phyloP scores from a whole-genome alignment of 2,329 filamentous ascomycete species.

The Nemania bipapillata region DNA sequence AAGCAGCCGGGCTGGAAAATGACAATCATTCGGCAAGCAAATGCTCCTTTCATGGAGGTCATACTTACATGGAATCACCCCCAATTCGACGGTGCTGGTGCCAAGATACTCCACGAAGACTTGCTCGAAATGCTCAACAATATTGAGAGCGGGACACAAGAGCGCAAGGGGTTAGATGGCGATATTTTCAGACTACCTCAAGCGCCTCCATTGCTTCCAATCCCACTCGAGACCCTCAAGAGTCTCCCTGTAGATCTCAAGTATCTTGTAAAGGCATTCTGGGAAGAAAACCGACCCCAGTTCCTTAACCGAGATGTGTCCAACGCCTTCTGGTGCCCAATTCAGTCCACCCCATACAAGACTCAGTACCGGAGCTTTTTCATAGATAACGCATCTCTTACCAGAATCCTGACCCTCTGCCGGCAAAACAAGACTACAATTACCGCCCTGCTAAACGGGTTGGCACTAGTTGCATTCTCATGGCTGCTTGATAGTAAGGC shows the following conservation, averaged over 20 bases:
- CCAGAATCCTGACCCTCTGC: constrained; percentile 33
- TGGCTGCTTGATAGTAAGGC: constrained; percentile 9
- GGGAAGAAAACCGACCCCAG: constrained; percentile 36
- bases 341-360: constrained; percentile 40
- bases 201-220: constrained; percentile 38
- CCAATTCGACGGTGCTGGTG: constrained; percentile 40
- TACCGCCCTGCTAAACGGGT: constrained; percentile 43
- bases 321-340: constrained; percentile 43
- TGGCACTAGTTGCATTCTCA: constrained; percentile 36
- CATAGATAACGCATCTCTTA: constrained; percentile 27
- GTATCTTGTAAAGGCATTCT: constrained; percentile 31
- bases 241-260: constrained; percentile 34
- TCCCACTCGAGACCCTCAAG: constrained; percentile 34
- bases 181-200: constrained; percentile 41
- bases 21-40: constrained; percentile 25
- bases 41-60: constrained; percentile 38
- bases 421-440: constrained; percentile 41
- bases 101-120: constrained; percentile 43
- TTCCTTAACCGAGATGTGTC: constrained; percentile 6
- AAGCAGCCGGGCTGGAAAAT: constrained; percentile 41
- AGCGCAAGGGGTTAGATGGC: constrained; percentile 37
- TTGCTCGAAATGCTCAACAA: constrained; percentile 49
- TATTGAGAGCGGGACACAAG: constrained; percentile 29
- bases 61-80: constrained; percentile 42
- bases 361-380: constrained; percentile 40